phyloP scores from a whole-genome alignment of 164 flowering plant genomes.

The Dillenia suffruticosa region DNA sequence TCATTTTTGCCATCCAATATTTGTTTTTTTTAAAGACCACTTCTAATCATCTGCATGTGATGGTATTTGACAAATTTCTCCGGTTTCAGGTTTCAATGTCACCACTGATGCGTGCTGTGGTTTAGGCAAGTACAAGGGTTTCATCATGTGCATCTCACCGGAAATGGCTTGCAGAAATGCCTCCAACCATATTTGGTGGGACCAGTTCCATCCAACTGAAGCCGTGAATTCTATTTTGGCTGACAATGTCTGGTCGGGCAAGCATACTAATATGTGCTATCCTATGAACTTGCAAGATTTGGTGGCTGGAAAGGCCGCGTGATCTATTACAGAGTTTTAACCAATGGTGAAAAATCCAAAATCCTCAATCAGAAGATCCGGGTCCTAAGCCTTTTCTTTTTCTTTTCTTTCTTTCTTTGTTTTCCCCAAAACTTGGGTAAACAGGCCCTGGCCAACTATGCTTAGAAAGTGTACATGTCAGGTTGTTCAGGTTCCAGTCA shows the following conservation, averaged over 20 bases:
- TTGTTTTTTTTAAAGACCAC: neutral
- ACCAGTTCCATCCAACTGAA: conserved; percentile 90
- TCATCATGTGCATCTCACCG: conserved; percentile 68
- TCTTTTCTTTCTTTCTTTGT: too few species aligned
- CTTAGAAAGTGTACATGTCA: too few species aligned
- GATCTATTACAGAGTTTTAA: conserved; percentile 7
- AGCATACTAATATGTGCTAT: conserved; percentile 70
- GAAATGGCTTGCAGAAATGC: conserved; percentile 79
- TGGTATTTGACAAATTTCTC: too few species aligned
- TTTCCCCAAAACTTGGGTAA: too few species aligned
- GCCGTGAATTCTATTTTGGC: conserved; percentile 80
- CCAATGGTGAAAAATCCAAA: too few species aligned
- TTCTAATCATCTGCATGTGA: too few species aligned
- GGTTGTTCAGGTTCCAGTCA: too few species aligned
- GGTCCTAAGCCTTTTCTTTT: too few species aligned
- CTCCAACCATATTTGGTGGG: conserved; percentile 87
- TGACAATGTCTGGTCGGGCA: conserved; percentile 83
- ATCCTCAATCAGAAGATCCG: too few species aligned
- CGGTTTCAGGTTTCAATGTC: conserved; percentile 51
- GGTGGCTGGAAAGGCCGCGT: conserved; percentile 23
- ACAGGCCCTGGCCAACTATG: too few species aligned
- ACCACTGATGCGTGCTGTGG: conserved; percentile 89
- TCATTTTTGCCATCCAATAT: neutral
- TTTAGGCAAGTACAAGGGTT: conserved; percentile 64
- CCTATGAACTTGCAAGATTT: conserved; percentile 75